phyloP scores from a whole-genome alignment of 169 alveolate species.

The Plasmodium reichenowi region DNA sequence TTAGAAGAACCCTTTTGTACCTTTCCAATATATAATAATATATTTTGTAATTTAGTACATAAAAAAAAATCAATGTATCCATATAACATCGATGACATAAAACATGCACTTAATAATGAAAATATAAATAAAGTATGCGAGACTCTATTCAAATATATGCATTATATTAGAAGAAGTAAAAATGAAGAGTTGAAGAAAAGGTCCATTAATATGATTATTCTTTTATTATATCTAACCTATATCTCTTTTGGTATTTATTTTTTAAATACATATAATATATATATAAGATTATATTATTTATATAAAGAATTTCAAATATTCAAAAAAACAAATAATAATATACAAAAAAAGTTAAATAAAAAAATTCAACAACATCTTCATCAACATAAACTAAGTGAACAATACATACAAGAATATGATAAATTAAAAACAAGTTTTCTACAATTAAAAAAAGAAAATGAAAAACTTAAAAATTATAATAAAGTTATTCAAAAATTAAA shows the following conservation, averaged over 20 bases:
- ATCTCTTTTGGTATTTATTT: conserved; percentile 35
- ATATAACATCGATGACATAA: conserved; percentile 36
- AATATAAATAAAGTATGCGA: conserved; percentile 53
- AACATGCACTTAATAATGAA: conserved; percentile 33
- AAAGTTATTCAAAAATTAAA: conserved; percentile 27
- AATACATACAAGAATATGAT: conserved; percentile 20
- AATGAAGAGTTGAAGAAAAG: conserved; percentile 9
- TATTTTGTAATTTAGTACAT: neutral
- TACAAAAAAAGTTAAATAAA: conserved; percentile 18
- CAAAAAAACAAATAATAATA: conserved; percentile 3
- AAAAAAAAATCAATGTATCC: neutral
- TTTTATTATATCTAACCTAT: conserved; percentile 18
- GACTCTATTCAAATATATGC: conserved; percentile 19
- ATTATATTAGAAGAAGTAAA: conserved; percentile 23
- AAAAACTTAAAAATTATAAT: conserved; percentile 23
- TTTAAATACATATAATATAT: conserved; percentile 17
- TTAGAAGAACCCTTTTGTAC: too few relatives aligned
- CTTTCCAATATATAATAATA: neutral
- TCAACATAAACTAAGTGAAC: conserved; percentile 20
- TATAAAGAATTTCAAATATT: conserved; percentile 6
- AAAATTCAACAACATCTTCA: conserved; percentile 15
- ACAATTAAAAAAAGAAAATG: conserved; percentile 37
- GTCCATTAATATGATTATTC: conserved; percentile 13
- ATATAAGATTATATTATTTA: conserved; percentile 1
- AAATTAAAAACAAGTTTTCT: neutral